phyloP scores from a whole-genome alignment of 164 flowering plant genomes.

The Vitis riparia region DNA sequence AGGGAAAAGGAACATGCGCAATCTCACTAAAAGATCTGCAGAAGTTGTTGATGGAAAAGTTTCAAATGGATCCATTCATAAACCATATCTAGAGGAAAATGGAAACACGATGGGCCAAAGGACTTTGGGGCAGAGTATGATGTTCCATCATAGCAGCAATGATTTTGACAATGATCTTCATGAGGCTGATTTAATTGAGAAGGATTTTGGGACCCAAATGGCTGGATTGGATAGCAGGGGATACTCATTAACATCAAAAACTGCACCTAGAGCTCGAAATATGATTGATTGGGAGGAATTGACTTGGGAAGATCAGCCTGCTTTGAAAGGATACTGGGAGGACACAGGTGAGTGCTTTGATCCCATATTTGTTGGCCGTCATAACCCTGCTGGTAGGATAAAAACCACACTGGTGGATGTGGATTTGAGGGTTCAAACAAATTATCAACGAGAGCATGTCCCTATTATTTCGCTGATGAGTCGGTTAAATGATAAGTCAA shows the following conservation, averaged over 20 bases:
- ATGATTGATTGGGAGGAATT: slow-evolving; percentile 40
- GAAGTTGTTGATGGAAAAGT: slow-evolving; percentile 27
- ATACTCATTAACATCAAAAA: slow-evolving; percentile 27
- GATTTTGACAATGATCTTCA: slow-evolving; percentile 32
- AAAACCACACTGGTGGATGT: slow-evolving; percentile 64
- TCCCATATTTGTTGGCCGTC: slow-evolving; percentile 36
- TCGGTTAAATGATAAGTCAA: slow-evolving; percentile 72
- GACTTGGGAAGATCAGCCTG: slow-evolving; percentile 43
- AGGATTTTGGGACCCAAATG: slow-evolving; percentile 23
- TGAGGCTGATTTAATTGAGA: slow-evolving; percentile 34
- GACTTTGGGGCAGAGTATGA: slow-evolving; percentile 18
- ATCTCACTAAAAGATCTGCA: slow-evolving; percentile 42
- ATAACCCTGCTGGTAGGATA: slow-evolving; percentile 33
- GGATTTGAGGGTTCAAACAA: slow-evolving; percentile 69
- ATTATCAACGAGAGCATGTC: slow-evolving; percentile 65
- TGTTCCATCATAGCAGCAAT: slow-evolving; percentile 23
- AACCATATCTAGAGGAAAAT: slow-evolving; percentile 29
- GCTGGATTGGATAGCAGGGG: slow-evolving; percentile 28
- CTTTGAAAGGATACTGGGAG: slow-evolving; percentile 50
- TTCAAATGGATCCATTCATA: slow-evolving; percentile 26
- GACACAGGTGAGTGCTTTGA: slow-evolving; percentile 38
- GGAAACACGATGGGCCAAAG: slow-evolving; percentile 21
- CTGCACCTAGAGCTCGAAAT: slow-evolving; percentile 28
- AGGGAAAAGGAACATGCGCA: slow-evolving; percentile 82
- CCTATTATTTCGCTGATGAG: slow-evolving; percentile 85